phyloP scores from a whole-genome alignment of 257 asterid genomes.

The Ilex asprella region DNA sequence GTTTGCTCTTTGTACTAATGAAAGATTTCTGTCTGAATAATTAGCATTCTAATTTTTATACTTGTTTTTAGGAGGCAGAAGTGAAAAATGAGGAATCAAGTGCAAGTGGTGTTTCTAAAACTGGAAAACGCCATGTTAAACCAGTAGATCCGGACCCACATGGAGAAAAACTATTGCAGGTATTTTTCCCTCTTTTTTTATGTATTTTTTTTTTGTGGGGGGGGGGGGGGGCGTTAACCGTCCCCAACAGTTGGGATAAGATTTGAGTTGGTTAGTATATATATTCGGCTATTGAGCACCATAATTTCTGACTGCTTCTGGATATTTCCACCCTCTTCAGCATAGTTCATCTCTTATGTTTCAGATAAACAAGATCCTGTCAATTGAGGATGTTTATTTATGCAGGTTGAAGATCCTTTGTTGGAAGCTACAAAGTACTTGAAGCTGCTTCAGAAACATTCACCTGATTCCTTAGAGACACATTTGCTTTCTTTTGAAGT shows the following conservation, averaged over 20 bases:
- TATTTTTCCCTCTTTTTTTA: constrained; percentile 8
- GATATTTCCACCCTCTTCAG: constrained; percentile 2
- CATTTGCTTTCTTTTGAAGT: constrained; percentile 88
- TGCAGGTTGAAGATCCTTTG: constrained; percentile 91
- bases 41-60: constrained; percentile 10
- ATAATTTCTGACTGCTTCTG: neutral
- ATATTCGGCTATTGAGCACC: too few relatives aligned
- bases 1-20: constrained; percentile 12
- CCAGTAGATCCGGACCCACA: constrained; percentile 90
- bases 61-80: constrained; percentile 71
- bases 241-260: too few relatives aligned
- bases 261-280: too few relatives aligned
- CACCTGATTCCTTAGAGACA: constrained; percentile 71
- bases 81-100: constrained; percentile 71
- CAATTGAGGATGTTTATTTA: constrained; percentile 3
- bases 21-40: constrained; percentile 9
- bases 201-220: too few relatives aligned
- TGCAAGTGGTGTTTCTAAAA: constrained; percentile 48
- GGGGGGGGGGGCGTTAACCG: too few relatives aligned
- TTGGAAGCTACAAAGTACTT: constrained; percentile 86
- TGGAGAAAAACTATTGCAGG: constrained; percentile 88
- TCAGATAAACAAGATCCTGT: constrained; percentile 8
- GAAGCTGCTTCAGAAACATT: constrained; percentile 90
- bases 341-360: neutral
- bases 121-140: constrained; percentile 77